phyloP scores from a whole-genome alignment of 129 eudicot species.

The Centaurea solstitialis region DNA sequence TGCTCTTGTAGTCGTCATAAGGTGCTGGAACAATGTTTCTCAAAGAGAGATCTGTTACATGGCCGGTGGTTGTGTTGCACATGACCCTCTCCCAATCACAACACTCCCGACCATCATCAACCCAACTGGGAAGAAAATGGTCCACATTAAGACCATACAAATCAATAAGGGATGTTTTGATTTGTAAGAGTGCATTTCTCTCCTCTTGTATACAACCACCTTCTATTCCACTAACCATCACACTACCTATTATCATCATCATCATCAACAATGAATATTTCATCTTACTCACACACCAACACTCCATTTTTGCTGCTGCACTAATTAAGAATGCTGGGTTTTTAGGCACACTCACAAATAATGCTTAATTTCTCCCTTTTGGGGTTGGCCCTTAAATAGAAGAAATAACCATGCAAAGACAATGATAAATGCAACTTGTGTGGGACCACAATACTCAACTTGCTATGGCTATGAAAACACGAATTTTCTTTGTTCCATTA shows the following conservation, averaged over 20 bases:
- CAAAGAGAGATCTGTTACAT: too few species aligned
- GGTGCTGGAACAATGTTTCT: too few species aligned
- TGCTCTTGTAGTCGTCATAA: too few species aligned
- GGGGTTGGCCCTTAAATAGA: too few species aligned
- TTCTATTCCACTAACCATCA: neutral
- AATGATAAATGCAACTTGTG: too few species aligned
- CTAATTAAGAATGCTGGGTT: too few species aligned
- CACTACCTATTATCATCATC: neutral
- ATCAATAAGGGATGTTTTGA: constrained; percentile 5
- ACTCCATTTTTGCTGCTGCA: neutral
- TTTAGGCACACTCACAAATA: too few species aligned
- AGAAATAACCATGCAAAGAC: too few species aligned
- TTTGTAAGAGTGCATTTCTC: neutral
- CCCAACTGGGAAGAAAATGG: constrained; percentile 7
- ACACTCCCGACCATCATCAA: constrained; percentile 5
- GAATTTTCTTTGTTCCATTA: too few species aligned
- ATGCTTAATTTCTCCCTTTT: too few species aligned
- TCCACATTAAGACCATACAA: neutral
- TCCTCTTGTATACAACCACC: constrained; percentile 20
- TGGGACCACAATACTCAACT: too few species aligned
- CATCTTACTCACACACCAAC: neutral
- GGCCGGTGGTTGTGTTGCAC: neutral
- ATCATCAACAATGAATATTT: constrained; percentile 6
- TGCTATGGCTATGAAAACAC: too few species aligned
- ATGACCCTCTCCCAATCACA: constrained; percentile 20